A percentile compares a stretch with the other conserved stretches of the same genome.
Evolutionary conservation across 805 yeast genomes (phyloP).

Genomic region (Metschnikowia sp.): DNA sequence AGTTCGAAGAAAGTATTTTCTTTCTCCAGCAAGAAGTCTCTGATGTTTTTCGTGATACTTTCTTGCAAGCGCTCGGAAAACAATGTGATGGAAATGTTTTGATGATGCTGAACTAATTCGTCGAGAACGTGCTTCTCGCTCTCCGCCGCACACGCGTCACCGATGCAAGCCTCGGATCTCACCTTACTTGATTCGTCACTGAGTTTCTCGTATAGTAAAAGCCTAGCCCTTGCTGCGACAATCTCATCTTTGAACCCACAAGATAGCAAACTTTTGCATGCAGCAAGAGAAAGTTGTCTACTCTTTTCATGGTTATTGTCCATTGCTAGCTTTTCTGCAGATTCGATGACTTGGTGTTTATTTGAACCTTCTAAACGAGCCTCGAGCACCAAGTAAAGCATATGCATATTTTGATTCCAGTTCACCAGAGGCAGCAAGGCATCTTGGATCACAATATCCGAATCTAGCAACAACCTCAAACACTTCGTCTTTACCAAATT

Average conservation of each 20-base stretch:
- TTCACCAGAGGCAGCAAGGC: not conserved
- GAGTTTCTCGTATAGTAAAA: slow-evolving; percentile 3
- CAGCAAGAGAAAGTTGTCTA: slow-evolving; percentile 4
- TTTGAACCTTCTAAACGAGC: slow-evolving; percentile 1
- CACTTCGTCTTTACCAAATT: not conserved
- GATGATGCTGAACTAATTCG: not conserved
- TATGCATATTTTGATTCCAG: not conserved
- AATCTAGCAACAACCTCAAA: not conserved
- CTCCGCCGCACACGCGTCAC: not conserved
- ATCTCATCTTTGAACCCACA: not conserved
- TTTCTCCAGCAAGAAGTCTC: slow-evolving; percentile 4
- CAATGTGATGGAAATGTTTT: not conserved
- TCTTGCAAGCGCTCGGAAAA: not conserved
- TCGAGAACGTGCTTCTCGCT: slow-evolving; percentile 1
- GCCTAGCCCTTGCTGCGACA: not conserved
- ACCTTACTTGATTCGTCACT: slow-evolving; percentile 9
- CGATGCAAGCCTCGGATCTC: slow-evolving; percentile 4
- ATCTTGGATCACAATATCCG: not conserved
- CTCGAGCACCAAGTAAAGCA: slow-evolving; percentile 1
- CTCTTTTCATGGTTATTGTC: slow-evolving; percentile 3
- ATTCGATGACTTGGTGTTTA: not conserved
- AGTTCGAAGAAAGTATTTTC: slow-evolving; percentile 7
- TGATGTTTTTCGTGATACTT: slow-evolving; percentile 6
- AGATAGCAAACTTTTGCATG: not conserved
- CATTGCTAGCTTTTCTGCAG: not conserved